Conservation (phyloP, 257 asterid species). For the Solanum microdontum region DNA sequence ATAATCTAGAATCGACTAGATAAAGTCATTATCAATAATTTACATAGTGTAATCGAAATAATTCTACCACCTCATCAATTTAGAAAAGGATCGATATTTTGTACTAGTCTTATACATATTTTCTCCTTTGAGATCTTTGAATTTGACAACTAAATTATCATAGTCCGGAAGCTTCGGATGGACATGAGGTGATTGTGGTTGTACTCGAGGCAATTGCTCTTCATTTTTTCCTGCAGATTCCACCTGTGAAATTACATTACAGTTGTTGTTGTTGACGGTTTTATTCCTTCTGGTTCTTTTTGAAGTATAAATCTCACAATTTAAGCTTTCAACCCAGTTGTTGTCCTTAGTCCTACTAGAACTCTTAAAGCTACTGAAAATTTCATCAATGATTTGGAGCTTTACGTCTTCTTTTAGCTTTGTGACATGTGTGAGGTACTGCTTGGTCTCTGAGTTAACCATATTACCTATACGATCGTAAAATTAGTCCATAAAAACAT, state of each 20-base stretch:
- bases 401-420: conserved; percentile 4
- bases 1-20: not conserved
- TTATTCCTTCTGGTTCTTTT: not conserved
- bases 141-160: conserved; percentile 4
- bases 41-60: not conserved
- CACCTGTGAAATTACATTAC: not conserved
- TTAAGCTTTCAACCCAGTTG: not conserved
- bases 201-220: not conserved
- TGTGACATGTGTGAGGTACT: not conserved
- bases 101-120: not conserved
- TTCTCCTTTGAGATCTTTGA: conserved; percentile 4
- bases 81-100: not conserved
- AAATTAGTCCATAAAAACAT: not conserved
- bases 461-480: not conserved
- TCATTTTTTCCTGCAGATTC: not conserved
- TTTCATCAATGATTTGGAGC: conserved; percentile 11
- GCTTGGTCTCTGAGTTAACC: conserved; percentile 7
- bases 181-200: not conserved
- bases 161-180: conserved; percentile 19
- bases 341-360: not conserved
- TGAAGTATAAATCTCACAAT: not conserved
- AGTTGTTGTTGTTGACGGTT: not conserved
- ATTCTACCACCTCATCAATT: not conserved
- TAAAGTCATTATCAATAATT: not conserved
- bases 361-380: not conserved